Evolutionary conservation across 768 basidiomycete genomes (phyloP).

Genomic region (Calocera viscosa): DNA sequence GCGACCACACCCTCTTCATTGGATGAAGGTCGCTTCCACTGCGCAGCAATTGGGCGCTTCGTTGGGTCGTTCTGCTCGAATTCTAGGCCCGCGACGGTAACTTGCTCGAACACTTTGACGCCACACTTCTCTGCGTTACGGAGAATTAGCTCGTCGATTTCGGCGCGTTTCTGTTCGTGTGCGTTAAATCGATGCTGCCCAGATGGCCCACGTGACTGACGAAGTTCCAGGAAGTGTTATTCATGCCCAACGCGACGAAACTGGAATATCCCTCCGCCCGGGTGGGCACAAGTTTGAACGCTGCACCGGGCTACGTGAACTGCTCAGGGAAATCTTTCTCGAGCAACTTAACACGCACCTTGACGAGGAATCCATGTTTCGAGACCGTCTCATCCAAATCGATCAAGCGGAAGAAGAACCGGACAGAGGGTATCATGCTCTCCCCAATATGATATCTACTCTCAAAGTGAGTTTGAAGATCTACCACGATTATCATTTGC

Average conservation of each 20-base stretch:
- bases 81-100: constrained; percentile 4
- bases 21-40: constrained; percentile 24
- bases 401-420: constrained; percentile 42
- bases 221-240: constrained; percentile 50
- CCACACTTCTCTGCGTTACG: constrained; percentile 7
- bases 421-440: constrained; percentile 46
- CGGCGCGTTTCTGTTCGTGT: constrained; percentile 28
- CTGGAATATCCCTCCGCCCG: constrained; percentile 51
- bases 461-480: no score
- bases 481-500: not conserved
- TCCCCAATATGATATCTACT: constrained; percentile 12
- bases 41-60: constrained; percentile 30
- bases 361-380: constrained; percentile 35
- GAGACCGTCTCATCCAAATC: constrained; percentile 36
- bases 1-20: constrained; percentile 27
- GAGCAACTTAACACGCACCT: constrained; percentile 27
- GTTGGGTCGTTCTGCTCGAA: constrained; percentile 10
- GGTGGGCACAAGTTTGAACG: constrained; percentile 44
- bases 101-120: constrained; percentile 11
- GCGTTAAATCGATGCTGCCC: no score
- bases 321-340: not conserved
- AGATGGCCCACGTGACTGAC: constrained; percentile 25
- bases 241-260: constrained; percentile 39
- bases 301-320: constrained; percentile 40
- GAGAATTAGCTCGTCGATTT: constrained; percentile 12